These are phyloP conservation scores for Scheffersomyces illinoinensis DNA, from an alignment of 1,139 yeast genomes.

Conservation along the genomic window DNA sequence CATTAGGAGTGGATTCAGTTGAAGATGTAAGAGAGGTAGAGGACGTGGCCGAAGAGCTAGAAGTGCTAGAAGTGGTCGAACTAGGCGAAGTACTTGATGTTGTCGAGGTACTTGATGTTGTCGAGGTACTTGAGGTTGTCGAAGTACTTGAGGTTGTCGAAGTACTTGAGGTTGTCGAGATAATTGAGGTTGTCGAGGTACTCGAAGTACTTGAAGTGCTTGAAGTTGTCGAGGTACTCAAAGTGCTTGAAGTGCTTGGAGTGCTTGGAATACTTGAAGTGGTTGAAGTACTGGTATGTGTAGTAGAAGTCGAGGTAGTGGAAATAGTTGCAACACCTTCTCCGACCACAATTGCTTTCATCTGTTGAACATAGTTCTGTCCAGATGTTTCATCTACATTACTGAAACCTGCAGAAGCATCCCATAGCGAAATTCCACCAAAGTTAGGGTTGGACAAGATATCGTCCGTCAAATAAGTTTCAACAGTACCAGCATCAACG, in stretches of 20 bases:
- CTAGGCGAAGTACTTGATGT: conserved; percentile 2
- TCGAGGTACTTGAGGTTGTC: conserved; percentile 3
- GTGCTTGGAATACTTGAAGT: conserved; percentile 1
- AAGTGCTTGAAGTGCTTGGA: conserved; percentile 1
- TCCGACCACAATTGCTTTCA: conserved; percentile 13
- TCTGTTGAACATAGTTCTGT: conserved; percentile 11
- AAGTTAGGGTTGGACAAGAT: conserved; percentile 46
- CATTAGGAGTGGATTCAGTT: background rate
- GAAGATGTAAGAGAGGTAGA: conserved; percentile 4
- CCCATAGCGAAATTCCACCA: conserved; percentile 92
- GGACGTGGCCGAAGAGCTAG: background rate
- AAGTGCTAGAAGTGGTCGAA: conserved; percentile 1
- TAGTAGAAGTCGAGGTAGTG: conserved; percentile 4
- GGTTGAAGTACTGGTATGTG: conserved; percentile 1
- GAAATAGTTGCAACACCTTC: conserved; percentile 1
- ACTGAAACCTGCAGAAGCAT: conserved; percentile 54
- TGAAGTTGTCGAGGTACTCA: conserved; percentile 3
- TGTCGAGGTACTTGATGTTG: conserved; percentile 1
- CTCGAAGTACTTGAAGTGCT: background rate
- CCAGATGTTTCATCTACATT: conserved; percentile 10
- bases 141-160: conserved; percentile 3
- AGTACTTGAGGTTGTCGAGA: conserved; percentile 3
- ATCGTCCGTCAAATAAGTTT: conserved; percentile 22
- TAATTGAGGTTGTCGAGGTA: conserved; percentile 3
- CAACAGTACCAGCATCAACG: conserved; percentile 20